Percentiles rank a stretch among this genome's conserved stretches.
Evolutionary conservation across 1,284 basidiomycete species (phyloP).

Genomic region (Cystobasidium pallidum): DNA sequence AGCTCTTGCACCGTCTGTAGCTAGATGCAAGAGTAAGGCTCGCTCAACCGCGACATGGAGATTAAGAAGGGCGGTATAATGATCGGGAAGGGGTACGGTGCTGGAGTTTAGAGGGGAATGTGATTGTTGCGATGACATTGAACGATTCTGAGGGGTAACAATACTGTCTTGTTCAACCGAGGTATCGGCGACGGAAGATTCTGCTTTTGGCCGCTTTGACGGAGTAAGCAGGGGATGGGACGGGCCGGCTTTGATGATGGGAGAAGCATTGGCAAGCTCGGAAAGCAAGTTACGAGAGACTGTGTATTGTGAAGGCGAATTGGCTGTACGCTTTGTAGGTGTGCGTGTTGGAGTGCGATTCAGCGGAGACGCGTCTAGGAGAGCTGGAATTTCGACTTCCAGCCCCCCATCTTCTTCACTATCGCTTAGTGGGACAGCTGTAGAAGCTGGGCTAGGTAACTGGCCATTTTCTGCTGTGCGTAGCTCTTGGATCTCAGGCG

Average conservation of each 20-base stretch:
- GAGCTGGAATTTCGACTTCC: conserved; percentile 31
- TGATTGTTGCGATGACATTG: neutral
- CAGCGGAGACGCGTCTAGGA: conserved; percentile 14
- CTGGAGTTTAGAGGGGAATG: conserved; percentile 6
- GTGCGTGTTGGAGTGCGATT: conserved; percentile 16
- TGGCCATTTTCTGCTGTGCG: neutral
- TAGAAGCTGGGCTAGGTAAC: neutral
- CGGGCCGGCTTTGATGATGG: conserved; percentile 21
- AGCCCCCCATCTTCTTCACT: conserved; percentile 29
- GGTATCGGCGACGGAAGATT: neutral
- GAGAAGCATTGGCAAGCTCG: conserved; percentile 27
- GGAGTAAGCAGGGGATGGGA: conserved; percentile 37
- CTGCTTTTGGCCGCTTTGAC: conserved; percentile 21
- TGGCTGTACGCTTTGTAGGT: conserved; percentile 1
- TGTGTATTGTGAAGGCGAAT: conserved; percentile 21
- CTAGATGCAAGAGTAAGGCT: conserved; percentile 43
- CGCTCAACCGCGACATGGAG: conserved; percentile 43
- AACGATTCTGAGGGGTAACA: neutral
- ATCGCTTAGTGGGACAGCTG: neutral
- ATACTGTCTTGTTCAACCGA: neutral
- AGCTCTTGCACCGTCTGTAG: conserved; percentile 42
- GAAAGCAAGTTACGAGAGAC: conserved; percentile 31
- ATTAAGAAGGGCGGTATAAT: conserved; percentile 34
- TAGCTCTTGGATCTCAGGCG: neutral
- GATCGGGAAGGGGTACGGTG: conserved; percentile 35